Percentiles rank a stretch among this genome's conserved stretches.
Evolutionary conservation across 768 basidiomycete genomes (phyloP).

Genomic region (Tulasnella sp.): DNA sequence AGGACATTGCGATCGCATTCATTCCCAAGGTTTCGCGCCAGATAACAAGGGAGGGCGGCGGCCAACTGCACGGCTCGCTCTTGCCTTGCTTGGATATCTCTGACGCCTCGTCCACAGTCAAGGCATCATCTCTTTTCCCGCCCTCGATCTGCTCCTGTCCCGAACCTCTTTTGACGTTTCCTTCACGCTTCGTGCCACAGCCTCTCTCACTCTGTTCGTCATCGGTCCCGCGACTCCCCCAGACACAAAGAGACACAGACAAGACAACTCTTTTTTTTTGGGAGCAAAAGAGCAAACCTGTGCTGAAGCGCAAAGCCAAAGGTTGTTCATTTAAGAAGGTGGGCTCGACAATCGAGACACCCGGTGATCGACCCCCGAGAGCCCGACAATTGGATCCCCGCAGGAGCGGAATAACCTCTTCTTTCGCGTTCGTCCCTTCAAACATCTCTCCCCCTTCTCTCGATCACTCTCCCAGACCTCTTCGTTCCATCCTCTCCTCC

Average conservation of each 20-base stretch:
- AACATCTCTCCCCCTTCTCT: conserved; percentile 36
- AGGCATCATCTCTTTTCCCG: neutral
- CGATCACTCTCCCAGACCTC: conserved; percentile 37
- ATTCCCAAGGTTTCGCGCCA: neutral
- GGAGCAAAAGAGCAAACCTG: no score
- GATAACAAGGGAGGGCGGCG: neutral
- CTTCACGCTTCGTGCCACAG: neutral
- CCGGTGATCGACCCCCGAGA: conserved; percentile 10
- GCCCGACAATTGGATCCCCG: conserved; percentile 14
- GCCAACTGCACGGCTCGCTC: neutral
- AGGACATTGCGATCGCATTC: neutral
- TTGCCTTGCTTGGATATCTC: neutral
- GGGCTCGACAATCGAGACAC: neutral
- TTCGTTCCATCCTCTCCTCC: conserved; percentile 29
- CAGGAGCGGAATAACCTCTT: conserved; percentile 14
- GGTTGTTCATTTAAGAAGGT: neutral
- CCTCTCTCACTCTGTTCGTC: neutral
- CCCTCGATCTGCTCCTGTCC: neutral
- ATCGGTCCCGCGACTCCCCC: neutral
- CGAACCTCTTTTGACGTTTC: neutral
- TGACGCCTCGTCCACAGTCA: neutral
- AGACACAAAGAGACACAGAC: neutral
- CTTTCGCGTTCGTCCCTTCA: conserved; percentile 44
- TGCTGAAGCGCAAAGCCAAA: neutral
- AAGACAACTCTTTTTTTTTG: no score